Evolutionary conservation across 1,284 basidiomycete genomes (phyloP).

Genomic region (Ganoderma sp.): DNA sequence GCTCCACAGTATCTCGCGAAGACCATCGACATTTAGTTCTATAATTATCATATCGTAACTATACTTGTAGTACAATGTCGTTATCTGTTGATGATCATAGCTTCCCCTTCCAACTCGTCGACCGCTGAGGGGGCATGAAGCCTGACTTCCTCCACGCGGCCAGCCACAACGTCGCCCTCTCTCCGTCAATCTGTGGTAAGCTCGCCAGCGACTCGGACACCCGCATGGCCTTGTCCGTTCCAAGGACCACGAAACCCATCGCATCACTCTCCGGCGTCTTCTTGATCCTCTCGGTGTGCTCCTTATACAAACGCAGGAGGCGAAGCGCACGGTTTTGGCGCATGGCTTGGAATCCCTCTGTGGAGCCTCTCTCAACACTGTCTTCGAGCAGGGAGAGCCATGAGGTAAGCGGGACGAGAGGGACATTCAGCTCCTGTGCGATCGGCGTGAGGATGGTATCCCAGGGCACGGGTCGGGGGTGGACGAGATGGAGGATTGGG

Average conservation of each 20-base stretch:
- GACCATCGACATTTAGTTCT: background rate
- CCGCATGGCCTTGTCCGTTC: constrained; percentile 23
- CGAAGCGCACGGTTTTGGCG: constrained; percentile 40
- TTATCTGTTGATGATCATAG: background rate
- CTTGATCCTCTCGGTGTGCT: too few species aligned
- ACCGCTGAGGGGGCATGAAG: background rate
- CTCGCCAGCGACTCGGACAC: constrained; percentile 22
- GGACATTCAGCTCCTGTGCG: constrained; percentile 28
- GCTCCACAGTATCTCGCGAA: background rate
- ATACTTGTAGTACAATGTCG: background rate
- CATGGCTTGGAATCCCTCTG: constrained; percentile 41
- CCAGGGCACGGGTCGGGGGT: constrained; percentile 37
- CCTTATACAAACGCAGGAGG: constrained; percentile 27
- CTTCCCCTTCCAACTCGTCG: background rate
- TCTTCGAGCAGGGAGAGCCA: constrained; percentile 34
- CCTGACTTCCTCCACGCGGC: constrained; percentile 25
- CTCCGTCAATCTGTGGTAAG: constrained; percentile 21
- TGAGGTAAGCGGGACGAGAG: constrained; percentile 33
- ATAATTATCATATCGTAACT: background rate
- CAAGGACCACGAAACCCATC: constrained; percentile 25
- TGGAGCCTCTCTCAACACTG: constrained; percentile 20
- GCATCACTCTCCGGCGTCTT: constrained; percentile 23
- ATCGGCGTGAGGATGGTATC: constrained; percentile 29
- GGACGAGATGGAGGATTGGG: constrained; percentile 39
- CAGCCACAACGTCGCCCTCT: constrained; percentile 23